Evolutionary conservation across 2,329 filamentous ascomycete species (phyloP).

Genomic region (Triangularia setosa): DNA sequence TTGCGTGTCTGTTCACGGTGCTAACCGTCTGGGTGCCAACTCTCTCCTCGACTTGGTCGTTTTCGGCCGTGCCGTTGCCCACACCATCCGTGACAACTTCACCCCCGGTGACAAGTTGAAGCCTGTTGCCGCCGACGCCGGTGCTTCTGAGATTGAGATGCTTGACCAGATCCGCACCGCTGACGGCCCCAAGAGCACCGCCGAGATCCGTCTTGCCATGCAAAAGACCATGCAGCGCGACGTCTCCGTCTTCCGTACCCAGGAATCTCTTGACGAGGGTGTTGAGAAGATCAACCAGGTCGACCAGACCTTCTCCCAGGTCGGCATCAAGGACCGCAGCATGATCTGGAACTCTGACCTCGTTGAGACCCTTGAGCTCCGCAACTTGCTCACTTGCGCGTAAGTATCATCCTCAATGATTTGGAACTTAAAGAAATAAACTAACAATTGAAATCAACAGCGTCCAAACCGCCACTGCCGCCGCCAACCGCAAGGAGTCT

Average conservation of each 20-base stretch:
- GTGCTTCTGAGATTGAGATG: conserved; percentile 78
- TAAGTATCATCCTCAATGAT: conserved; percentile 48
- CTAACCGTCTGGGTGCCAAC: conserved; percentile 96
- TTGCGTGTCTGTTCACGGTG: conserved; percentile 96
- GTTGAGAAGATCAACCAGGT: conserved; percentile 83
- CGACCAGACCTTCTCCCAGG: conserved; percentile 72
- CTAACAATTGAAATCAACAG: conserved; percentile 39
- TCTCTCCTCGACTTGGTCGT: conserved; percentile 96
- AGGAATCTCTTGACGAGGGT: conserved; percentile 90
- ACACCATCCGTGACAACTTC: conserved; percentile 95
- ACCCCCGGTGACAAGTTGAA: conserved; percentile 76
- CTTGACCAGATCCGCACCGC: conserved; percentile 84
- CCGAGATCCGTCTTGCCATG: conserved; percentile 86
- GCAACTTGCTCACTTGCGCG: conserved; percentile 95
- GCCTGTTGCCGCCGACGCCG: conserved; percentile 78
- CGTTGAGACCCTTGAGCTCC: conserved; percentile 90
- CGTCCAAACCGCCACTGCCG: conserved; percentile 85
- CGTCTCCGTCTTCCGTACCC: conserved; percentile 93
- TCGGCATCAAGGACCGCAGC: conserved; percentile 95
- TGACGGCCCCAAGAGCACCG: conserved; percentile 79
- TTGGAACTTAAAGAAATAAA: neutral
- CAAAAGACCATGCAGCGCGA: conserved; percentile 98
- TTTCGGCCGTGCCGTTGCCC: conserved; percentile 94
- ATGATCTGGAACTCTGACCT: conserved; percentile 99
- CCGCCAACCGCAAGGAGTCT: conserved; percentile 93